A percentile compares a stretch with the other conserved stretches of the same genome.
Evolutionary conservation across 2,329 filamentous ascomycete species (phyloP).

Genomic region (Gyromitra esculenta): DNA sequence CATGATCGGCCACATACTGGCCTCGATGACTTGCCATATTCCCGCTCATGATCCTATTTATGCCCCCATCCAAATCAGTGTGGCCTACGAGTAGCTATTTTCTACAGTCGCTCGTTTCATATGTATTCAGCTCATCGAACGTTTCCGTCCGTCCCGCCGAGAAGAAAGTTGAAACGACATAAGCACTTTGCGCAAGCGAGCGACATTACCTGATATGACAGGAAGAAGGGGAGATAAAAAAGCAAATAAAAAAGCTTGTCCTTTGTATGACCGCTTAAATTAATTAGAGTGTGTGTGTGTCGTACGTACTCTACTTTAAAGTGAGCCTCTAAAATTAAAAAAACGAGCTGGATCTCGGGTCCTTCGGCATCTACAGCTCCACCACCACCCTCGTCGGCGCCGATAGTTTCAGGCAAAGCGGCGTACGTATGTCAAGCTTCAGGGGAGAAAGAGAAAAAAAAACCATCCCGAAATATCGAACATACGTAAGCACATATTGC

Average conservation of each 20-base stretch:
- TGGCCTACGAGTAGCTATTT: slow-evolving; percentile 8
- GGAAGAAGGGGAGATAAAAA: slow-evolving; percentile 16
- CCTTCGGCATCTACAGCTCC: slow-evolving; percentile 35
- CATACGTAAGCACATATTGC: slow-evolving; percentile 11
- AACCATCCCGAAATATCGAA: slow-evolving; percentile 34
- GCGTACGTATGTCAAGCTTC: slow-evolving; percentile 23
- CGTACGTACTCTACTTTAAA: slow-evolving; percentile 44
- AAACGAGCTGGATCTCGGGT: slow-evolving; percentile 19
- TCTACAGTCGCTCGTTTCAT: slow-evolving; percentile 28
- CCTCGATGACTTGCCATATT: not conserved
- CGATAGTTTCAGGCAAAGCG: slow-evolving; percentile 24
- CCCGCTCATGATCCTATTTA: slow-evolving; percentile 9
- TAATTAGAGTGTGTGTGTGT: slow-evolving; percentile 35
- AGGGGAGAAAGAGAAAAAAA: slow-evolving; percentile 2
- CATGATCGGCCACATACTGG: slow-evolving; percentile 34
- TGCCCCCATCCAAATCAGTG: not conserved
- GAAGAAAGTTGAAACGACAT: slow-evolving; percentile 12
- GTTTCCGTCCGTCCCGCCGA: slow-evolving; percentile 11
- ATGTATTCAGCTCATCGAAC: slow-evolving; percentile 5
- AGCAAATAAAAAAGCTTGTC: slow-evolving; percentile 41
- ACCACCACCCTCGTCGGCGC: slow-evolving; percentile 3
- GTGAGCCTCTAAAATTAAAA: slow-evolving; percentile 38
- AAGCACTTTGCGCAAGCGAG: slow-evolving; percentile 11
- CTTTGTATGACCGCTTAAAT: slow-evolving; percentile 47
- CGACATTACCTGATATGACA: not conserved